Evolutionary conservation across 345 rosid species (phyloP), one percentile per base, ranked within the genome.

Genomic region (Populus pruinosa): DNA sequence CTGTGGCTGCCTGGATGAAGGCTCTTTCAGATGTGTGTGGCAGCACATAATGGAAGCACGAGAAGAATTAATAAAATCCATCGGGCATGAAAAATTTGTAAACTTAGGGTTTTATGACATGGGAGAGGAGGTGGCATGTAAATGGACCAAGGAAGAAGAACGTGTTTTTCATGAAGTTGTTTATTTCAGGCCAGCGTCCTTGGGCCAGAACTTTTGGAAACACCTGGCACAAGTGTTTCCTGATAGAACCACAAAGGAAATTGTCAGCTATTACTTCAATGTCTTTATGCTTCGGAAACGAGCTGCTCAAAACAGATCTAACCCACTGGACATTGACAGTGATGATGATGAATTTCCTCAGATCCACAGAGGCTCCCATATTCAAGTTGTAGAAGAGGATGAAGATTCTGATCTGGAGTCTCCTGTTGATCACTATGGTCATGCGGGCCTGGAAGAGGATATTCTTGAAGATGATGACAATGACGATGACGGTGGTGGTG

Each of bases 271-370:
- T 78, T 91, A 93, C 82, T 93, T 84, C 47, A 93, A 91, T 70
- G 93, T 93, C 27, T 93, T 90, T 76, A 82, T 93, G 82, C 87
- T 93, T 38, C 81, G 82, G 73, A 79, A 86, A 71, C 87, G 93
- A 50, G 96, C 92, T 77, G 77, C 76, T 27, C 97, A 93, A 85
- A 93, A 93, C 86, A 86, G 93, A 67, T 83, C 80, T 29, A 74
- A 76, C 61, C 73, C 79, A 0, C 53, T 85, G 79, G 86, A 90
- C 67, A 72, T 87, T 50, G 97, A 93, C 75, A 93, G 96, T 38
- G 96, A 93, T 82, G 93, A 93, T 56, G 97, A 93, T 79, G 94
- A 90, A 66, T 88, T 90, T 89, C 91, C 86, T 71, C 85, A 71
- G 43, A 74, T 78, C 63, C 72, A 80, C 59, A 80, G 79, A 44